phyloP scores from a whole-genome alignment of 441 rosid genomes.

The Pelargonium cotyledonis region DNA sequence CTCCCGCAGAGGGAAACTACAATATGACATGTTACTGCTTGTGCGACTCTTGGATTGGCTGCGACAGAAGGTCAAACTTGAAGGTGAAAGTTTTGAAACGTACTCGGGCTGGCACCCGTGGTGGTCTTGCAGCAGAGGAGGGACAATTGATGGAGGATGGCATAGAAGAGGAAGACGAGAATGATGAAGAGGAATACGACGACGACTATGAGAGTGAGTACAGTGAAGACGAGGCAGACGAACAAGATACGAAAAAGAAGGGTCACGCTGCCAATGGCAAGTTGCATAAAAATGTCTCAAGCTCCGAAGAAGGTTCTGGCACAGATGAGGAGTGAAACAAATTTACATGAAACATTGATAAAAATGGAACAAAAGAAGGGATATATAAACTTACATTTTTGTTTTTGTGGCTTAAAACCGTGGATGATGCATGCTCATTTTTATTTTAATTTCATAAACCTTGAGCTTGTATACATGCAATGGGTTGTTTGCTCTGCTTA shows the following conservation, averaged over 20 bases:
- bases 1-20: slow-evolving; percentile 76
- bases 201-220: slow-evolving; percentile 89
- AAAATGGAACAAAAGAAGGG: too few relatives aligned
- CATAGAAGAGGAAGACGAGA: slow-evolving; percentile 86
- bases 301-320: slow-evolving; percentile 58
- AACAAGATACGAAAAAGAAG: slow-evolving; percentile 53
- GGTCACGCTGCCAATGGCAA: slow-evolving; percentile 46
- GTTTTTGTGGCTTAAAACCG: too few relatives aligned
- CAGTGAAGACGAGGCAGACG: slow-evolving; percentile 85
- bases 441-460: too few relatives aligned
- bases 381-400: too few relatives aligned
- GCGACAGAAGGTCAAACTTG: slow-evolving; percentile 57
- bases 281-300: slow-evolving; percentile 37
- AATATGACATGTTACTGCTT: slow-evolving; percentile 76
- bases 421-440: too few relatives aligned
- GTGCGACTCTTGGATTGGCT: slow-evolving; percentile 93
- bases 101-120: slow-evolving; percentile 77
- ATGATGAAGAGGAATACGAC: slow-evolving; percentile 74
- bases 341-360: background rate
- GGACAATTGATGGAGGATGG: slow-evolving; percentile 73
- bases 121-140: slow-evolving; percentile 56
- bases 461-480: too few relatives aligned
- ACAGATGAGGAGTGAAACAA: slow-evolving; percentile 57
- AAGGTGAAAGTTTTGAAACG: slow-evolving; percentile 77
- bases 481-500: too few relatives aligned